A percentile compares a stretch with the other conserved stretches of the same genome.
These are phyloP conservation scores for Heterotrichella gracilis DNA, from an alignment of 352 stramenopile species.

Conservation along the genomic window DNA sequence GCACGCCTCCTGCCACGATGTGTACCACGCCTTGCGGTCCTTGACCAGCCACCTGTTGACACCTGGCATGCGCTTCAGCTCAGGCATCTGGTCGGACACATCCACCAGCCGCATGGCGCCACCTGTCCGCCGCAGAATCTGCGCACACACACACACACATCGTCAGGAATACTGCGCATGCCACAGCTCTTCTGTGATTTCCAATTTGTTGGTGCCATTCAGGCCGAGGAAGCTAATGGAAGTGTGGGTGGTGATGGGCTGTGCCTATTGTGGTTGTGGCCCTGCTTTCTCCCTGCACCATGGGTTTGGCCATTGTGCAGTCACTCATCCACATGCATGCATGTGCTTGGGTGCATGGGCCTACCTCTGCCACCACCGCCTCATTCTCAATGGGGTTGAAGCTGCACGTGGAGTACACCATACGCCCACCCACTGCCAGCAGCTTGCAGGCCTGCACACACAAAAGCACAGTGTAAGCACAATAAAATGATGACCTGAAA, in stretches of 20 bases:
- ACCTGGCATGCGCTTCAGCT: too few species aligned
- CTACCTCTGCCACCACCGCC: conserved; percentile 71
- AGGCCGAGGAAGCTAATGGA: conserved; percentile 30
- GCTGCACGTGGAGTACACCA: conserved; percentile 83
- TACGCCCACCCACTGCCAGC: conserved; percentile 36
- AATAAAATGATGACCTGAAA: neutral
- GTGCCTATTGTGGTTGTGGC: neutral
- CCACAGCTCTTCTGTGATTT: neutral
- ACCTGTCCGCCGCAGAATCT: too few species aligned
- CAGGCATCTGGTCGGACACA: too few species aligned
- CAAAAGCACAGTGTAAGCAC: too few species aligned
- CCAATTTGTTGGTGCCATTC: conserved; percentile 24
- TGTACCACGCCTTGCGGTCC: too few species aligned
- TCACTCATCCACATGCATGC: conserved; percentile 19
- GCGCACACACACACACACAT: too few species aligned
- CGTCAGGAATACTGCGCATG: too few species aligned
- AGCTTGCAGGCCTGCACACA: conserved; percentile 18
- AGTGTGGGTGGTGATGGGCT: too few species aligned
- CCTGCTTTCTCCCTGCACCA: neutral
- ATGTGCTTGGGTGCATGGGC: conserved; percentile 41
- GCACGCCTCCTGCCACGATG: too few species aligned
- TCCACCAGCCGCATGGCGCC: too few species aligned
- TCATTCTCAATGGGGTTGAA: conserved; percentile 98
- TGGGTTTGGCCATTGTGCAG: too few species aligned
- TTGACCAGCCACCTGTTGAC: too few species aligned